Base-by-base conservation (phyloP, 2,329 filamentous ascomycete species). In the Arthroderma sp. region DNA sequence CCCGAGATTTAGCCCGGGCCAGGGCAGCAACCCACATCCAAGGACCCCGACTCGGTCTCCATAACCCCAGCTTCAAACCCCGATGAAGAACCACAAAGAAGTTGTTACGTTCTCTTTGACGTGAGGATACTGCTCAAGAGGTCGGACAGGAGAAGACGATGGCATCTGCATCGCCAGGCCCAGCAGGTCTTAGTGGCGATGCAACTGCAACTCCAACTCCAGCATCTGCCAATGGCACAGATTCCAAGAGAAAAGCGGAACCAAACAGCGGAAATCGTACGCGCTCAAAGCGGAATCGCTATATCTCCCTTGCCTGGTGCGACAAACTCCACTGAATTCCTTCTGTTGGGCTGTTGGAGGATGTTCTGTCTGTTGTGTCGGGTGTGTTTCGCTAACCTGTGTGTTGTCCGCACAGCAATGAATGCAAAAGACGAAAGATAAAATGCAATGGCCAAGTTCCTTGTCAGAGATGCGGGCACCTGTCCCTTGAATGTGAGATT, bases 361-460 rank as follows among this genome's bases (percentile, higher is more conserved):
- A n/a, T 8, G 6, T 8, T n/a, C 15, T 27, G 45, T 29, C 37
- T 30, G n/a, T 37, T 36, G 27, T 10, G 30, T 38, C 22, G 11
- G 29, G 29, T 45, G 22, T 33, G 8, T 4, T n/a, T 45, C 6
- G 27, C 37, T 45, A n/a, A 42, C 43, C 10, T 29, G 6, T 9
- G 10, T 37, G 10, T 29, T 32, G 37, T 8, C 22, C 10, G 33
- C 9, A 39, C 53, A 77, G 74, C 57, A 79, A 80, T 58, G 75
- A 80, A 55, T 79, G 77, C 64, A 79, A 80, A 59, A 66, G 77
- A 40, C 71, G 78, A 46, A 81, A 81, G 64, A 81, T 81, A 59
- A 80, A 80, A 50, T 80, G 78, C 63, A 81, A 81, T 61, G 78
- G 78, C 36, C 72, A 81, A 57, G 72, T 70, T 9, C 77, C 77